Base-by-base conservation (phyloP, 2,329 filamentous ascomycete species). In the Curvularia lunata region DNA sequence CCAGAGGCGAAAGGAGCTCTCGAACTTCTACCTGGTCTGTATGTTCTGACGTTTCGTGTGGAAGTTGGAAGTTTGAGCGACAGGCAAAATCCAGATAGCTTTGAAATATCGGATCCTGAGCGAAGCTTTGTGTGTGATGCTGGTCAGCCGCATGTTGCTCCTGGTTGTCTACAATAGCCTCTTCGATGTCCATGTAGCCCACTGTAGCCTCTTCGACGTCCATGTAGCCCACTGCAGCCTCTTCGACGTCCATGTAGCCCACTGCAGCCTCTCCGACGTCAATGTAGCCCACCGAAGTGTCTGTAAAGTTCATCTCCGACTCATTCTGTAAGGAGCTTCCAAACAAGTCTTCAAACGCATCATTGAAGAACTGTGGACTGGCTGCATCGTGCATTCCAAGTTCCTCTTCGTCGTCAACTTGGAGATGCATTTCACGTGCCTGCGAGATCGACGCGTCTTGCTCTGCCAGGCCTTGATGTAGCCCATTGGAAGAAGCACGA, bases 61-160 rank as follows among this genome's bases (percentile, higher is more conserved):
- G 52, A 54, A 54, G 52, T 6, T n/a, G 7, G 43, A 54, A 54
- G 45, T 21, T 21, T 7, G 9, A 38, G 23, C 19, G 10, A 43
- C 38, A 54, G 37, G 52, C 28, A 43, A 54, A n/a, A 49, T 54
- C 46, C 4, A 49, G 8, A 43, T 54, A 54, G 45, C 38, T 8
- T 45, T 49, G 10, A 19, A 54, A 3, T 43, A 49, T 54, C 3
- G 6, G 27, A 30, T 54, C 16, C 27, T 37, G 4, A 4, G 10
- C 7, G 12, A 54, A 38, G 28, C 21, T 49, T 49, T 38, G 1
- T 2, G 19, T 28, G 38, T 43, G 10, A 54, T 2, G 3, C 4
- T 6, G 19, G 28, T 48, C 3, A 7, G n/a, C 28, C n/a, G 0
- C 1, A 48, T 28, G 1, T 43, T 48, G 6, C n/a, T 54, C 30